A percentile compares a stretch with the other conserved stretches of the same genome.
Conservation (phyloP, 371 early-diverging fungal species). For the Chytridiales sp. region DNA sequence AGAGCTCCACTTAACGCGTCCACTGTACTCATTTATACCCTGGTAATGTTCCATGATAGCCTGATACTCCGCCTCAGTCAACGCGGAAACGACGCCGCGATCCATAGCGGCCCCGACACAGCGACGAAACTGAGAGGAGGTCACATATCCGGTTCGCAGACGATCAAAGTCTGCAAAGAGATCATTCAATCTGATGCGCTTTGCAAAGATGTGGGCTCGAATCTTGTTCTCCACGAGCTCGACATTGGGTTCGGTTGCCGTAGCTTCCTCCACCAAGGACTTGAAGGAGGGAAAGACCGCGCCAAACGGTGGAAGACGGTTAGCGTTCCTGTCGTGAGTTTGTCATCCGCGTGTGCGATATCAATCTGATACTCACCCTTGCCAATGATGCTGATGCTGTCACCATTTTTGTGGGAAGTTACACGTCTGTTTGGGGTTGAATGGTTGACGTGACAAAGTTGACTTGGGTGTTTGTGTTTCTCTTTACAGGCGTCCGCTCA, state of each 20-base stretch:
- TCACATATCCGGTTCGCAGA: constrained; percentile 47
- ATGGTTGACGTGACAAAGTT: too few relatives aligned
- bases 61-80: constrained; percentile 36
- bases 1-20: constrained; percentile 40
- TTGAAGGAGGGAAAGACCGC: too few relatives aligned
- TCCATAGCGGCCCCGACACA: constrained; percentile 44
- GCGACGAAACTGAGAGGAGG: constrained; percentile 46
- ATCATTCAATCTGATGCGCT: constrained; percentile 45
- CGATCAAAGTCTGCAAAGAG: constrained; percentile 56
- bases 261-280: too few relatives aligned
- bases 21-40: constrained; percentile 10
- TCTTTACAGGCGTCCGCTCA: too few relatives aligned
- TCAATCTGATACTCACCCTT: too few relatives aligned
- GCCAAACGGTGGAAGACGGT: too few relatives aligned
- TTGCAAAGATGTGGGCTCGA: constrained; percentile 43
- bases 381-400: too few relatives aligned
- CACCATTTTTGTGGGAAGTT: too few relatives aligned
- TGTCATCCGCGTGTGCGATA: too few relatives aligned
- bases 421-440: too few relatives aligned
- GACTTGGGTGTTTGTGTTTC: too few relatives aligned
- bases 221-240: constrained; percentile 40
- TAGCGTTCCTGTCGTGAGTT: too few relatives aligned
- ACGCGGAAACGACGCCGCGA: constrained; percentile 35
- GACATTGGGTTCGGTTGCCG: constrained; percentile 14
- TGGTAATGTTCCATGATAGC: constrained; percentile 37